Base-by-base conservation (phyloP, 768 basidiomycete genomes). In the Cyclocybe cylindracea region DNA sequence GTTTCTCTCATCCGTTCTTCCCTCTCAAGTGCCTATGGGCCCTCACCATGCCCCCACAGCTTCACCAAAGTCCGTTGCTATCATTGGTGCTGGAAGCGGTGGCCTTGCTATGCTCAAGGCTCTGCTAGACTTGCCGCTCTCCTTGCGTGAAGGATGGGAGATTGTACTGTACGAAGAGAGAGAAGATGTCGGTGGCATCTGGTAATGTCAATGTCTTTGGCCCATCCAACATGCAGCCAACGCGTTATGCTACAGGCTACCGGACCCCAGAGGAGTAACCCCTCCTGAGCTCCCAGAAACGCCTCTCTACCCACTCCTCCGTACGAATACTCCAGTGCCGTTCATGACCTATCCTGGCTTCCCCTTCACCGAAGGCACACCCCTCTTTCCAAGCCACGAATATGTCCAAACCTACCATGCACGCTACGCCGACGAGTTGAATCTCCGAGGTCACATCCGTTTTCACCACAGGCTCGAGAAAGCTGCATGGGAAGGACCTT, bases 261-360 rank as follows among this genome's bases (percentile, higher is more conserved):
- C 71, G 10, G 70, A 73, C 45, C 55, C 60, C 10, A 44, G 61
- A 18, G 60, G 61, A 3, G 51, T 57, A 10, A 52, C 57, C 10
- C 79, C 79, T 13, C 82, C 82, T 4, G 56, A 60, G 2, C 64
- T 85, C 4, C 83, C 83, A 2, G 75, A 80, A 60, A 80, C 79
- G 0, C 78, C 81, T 0, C 55, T 83, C 5, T 85, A 85, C 54
- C 80, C 82, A 4, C 68, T 64, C 10, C 70, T 86, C 13, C 75
- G 64, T 50, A 82, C 78, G 10, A 84, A 84, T 61, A 80, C 78
- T 0, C 80, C 82, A 10, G 70, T 78, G 3, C 83, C 83, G 2
- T 73, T 71, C 7, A 84, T 84, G 81, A 78, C 82, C 0, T 82
- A 77, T 57, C 82, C 81, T n/a, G 61, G 68, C 7, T 78, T 81